phyloP scores from a whole-genome alignment of 768 basidiomycete genomes.

The Psilocybe subaeruginosa region DNA sequence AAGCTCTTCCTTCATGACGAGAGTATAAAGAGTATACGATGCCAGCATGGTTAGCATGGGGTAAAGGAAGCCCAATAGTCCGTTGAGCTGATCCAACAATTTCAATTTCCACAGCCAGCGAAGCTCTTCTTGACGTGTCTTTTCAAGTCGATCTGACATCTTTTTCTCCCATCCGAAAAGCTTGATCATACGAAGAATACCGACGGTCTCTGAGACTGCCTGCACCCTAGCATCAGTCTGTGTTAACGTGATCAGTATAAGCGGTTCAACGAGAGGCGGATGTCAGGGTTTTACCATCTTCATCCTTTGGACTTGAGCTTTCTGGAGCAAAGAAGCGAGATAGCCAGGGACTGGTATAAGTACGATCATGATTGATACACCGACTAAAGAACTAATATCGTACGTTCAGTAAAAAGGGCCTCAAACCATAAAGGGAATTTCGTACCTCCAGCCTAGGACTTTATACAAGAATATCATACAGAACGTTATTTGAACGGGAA shows the following conservation, averaged over 20 bases:
- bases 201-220: constrained; percentile 60
- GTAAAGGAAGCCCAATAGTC: constrained; percentile 7
- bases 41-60: constrained; percentile 68
- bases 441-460: constrained; percentile 50
- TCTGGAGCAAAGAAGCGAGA: constrained; percentile 51
- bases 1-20: constrained; percentile 42
- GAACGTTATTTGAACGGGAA: constrained; percentile 43
- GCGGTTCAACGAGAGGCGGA: not conserved
- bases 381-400: constrained; percentile 50
- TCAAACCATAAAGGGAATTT: not conserved
- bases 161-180: constrained; percentile 71
- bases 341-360: constrained; percentile 62
- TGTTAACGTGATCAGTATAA: not conserved
- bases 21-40: constrained; percentile 62
- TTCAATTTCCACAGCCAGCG: constrained; percentile 25
- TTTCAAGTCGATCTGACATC: constrained; percentile 52
- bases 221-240: constrained; percentile 61
- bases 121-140: constrained; percentile 67
- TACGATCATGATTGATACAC: constrained; percentile 51
- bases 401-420: not conserved
- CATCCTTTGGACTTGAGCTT: constrained; percentile 50
- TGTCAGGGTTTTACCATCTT: constrained; percentile 31
- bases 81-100: constrained; percentile 12
- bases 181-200: constrained; percentile 69
- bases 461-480: constrained; percentile 47